Evolutionary conservation across 2,329 filamentous ascomycete species (phyloP).

Genomic region (Ophiostoma ips): DNA sequence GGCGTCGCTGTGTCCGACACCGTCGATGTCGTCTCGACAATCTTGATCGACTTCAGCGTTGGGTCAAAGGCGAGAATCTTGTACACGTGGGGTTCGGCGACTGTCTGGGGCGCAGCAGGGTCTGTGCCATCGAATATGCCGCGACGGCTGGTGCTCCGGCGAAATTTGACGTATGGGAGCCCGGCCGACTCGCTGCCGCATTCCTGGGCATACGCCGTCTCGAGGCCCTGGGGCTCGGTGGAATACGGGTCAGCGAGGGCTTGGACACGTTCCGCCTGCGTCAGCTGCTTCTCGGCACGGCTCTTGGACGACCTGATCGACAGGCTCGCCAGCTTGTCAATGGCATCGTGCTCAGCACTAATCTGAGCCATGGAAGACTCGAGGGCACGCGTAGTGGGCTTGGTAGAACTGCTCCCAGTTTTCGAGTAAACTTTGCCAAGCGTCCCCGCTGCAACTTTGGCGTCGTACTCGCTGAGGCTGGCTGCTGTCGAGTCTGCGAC

Average conservation of each 20-base stretch:
- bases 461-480: conserved; percentile 26
- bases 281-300: not conserved
- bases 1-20: conserved; percentile 33
- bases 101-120: not conserved
- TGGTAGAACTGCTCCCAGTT: conserved; percentile 15
- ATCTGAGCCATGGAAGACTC: conserved; percentile 20
- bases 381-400: conserved; percentile 9
- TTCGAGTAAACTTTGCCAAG: conserved; percentile 20
- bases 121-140: not conserved
- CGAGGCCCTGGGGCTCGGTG: conserved; percentile 31
- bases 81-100: conserved; percentile 28
- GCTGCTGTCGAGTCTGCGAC: conserved; percentile 21
- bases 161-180: conserved; percentile 24
- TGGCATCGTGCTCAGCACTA: conserved; percentile 18
- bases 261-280: conserved; percentile 5
- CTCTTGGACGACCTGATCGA: conserved; percentile 14
- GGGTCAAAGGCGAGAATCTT: conserved; percentile 55
- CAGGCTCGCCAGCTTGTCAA: conserved; percentile 15
- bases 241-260: conserved; percentile 22
- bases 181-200: conserved; percentile 21
- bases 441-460: conserved; percentile 7
- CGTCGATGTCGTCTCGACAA: conserved; percentile 46
- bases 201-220: conserved; percentile 34
- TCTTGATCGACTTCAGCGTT: conserved; percentile 39
- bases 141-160: not conserved